Conservation (phyloP, 345 rosid species). For the Mercurialis annua region DNA sequence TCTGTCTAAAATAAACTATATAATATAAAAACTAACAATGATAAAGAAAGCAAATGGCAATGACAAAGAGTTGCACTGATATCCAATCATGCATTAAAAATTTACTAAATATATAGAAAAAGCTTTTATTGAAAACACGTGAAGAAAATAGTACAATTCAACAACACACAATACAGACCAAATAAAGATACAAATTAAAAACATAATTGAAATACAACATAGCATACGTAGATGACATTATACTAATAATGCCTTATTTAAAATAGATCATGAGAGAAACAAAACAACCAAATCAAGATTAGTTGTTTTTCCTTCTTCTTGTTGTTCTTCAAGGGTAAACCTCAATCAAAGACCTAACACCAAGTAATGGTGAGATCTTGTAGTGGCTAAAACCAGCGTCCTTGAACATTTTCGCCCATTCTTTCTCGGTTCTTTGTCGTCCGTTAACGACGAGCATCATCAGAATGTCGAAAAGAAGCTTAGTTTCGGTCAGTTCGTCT, state of each 20-base stretch:
- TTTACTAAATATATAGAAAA: too few relatives aligned
- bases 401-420: conserved; percentile 39
- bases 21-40: too few relatives aligned
- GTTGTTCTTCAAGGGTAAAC: conserved; percentile 34
- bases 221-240: too few relatives aligned
- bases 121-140: too few relatives aligned
- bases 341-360: conserved; percentile 51
- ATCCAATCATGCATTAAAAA: too few relatives aligned
- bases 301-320: background rate
- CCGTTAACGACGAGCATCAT: conserved; percentile 34
- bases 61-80: too few relatives aligned
- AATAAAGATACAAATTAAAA: too few relatives aligned
- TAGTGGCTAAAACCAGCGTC: conserved; percentile 37
- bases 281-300: background rate
- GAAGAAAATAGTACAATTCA: too few relatives aligned
- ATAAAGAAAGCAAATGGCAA: too few relatives aligned
- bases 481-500: conserved; percentile 27
- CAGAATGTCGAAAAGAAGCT: conserved; percentile 41
- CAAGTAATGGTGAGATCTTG: conserved; percentile 34
- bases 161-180: too few relatives aligned
- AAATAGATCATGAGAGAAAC: background rate
- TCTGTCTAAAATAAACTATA: too few relatives aligned
- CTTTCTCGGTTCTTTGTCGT: conserved; percentile 38
- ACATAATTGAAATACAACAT: too few relatives aligned
- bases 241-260: background rate